Percentiles rank a stretch among this genome's conserved stretches.
Evolutionary conservation across 2,329 filamentous ascomycete species (phyloP).

Genomic region (Pestalotiopsis sp.): DNA sequence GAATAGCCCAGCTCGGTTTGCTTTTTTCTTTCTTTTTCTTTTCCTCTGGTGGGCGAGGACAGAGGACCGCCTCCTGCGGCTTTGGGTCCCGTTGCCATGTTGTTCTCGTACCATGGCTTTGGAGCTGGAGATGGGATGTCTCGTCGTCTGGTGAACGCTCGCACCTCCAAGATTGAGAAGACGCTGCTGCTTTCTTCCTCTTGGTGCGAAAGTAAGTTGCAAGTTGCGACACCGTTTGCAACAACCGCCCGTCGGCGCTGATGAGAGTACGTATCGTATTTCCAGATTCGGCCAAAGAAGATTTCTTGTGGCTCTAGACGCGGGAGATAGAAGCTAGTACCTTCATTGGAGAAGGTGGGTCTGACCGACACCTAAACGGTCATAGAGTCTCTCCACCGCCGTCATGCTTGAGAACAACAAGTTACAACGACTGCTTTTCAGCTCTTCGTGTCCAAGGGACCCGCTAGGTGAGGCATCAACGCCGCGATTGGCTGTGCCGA

Average conservation of each 20-base stretch:
- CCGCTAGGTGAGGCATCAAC: not conserved
- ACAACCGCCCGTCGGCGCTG: not conserved
- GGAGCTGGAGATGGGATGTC: not conserved
- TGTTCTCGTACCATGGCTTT: not conserved
- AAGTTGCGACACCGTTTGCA: not conserved
- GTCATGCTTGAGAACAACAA: constrained; percentile 9
- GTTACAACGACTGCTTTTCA: not conserved
- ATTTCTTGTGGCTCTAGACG: not conserved
- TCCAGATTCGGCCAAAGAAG: not conserved
- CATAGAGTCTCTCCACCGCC: constrained; percentile 11
- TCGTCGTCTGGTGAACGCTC: not conserved
- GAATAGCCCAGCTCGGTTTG: not conserved
- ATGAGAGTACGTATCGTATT: not conserved
- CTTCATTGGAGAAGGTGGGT: not conserved
- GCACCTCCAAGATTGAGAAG: not conserved
- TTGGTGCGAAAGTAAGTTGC: not conserved
- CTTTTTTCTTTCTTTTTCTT: not conserved
- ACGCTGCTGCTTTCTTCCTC: not conserved
- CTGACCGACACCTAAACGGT: constrained; percentile 7
- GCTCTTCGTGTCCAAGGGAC: not conserved
- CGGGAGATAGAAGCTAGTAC: constrained; percentile 1
- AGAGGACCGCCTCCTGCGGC: not conserved
- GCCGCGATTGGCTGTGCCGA: not conserved
- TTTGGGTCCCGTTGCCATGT: not conserved
- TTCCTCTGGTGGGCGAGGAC: not conserved